A percentile compares a stretch with the other conserved stretches of the same genome.
Conservation (phyloP, 805 yeast genomes). For the Torulaspora delbrueckii region DNA sequence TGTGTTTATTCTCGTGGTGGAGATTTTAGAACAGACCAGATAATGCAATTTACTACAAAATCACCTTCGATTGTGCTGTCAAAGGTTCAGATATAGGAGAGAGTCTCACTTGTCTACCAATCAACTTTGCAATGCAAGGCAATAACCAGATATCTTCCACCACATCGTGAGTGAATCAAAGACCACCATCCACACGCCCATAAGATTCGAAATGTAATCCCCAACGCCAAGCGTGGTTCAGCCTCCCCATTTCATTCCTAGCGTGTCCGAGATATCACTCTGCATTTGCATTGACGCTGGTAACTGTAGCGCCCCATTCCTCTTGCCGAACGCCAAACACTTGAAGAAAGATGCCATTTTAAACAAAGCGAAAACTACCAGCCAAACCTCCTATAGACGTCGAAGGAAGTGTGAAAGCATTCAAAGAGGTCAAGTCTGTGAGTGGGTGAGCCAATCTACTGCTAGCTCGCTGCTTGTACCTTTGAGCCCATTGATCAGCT, state of each 20-base stretch:
- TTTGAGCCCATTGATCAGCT: neutral
- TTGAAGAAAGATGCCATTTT: neutral
- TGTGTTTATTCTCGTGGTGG: no score
- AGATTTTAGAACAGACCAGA: no score
- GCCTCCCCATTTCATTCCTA: neutral
- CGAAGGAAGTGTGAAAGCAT: neutral
- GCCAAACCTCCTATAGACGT: neutral
- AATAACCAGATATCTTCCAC: no score
- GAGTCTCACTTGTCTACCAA: no score
- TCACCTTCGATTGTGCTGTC: no score
- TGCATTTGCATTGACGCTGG: neutral
- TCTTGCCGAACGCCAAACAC: constrained; percentile 3
- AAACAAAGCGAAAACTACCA: neutral
- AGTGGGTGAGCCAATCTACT: neutral
- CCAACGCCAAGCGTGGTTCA: neutral
- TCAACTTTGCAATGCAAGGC: no score
- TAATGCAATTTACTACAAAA: no score
- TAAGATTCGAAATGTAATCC: neutral
- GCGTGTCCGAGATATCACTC: neutral
- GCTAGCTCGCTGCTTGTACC: neutral
- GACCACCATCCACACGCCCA: neutral
- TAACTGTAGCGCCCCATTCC: constrained; percentile 5
- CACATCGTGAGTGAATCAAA: no score
- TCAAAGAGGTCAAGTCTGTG: neutral
- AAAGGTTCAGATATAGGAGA: no score